Evolutionary conservation across 345 rosid species (phyloP).

Genomic region (Anastatica hierochuntica): DNA sequence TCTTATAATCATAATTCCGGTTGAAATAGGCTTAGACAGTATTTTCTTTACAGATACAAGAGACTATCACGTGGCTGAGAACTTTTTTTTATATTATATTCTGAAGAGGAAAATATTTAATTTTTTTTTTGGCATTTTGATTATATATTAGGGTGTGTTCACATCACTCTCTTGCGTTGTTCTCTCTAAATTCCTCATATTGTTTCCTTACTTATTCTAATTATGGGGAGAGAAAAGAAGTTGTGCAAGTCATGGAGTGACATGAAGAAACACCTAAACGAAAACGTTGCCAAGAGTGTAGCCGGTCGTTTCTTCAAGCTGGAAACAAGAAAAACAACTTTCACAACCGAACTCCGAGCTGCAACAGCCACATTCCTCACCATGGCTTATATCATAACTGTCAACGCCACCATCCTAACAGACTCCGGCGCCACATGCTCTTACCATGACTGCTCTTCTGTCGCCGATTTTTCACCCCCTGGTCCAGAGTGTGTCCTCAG

Average conservation of each 20-base stretch:
- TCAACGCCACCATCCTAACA: slow-evolving; percentile 70
- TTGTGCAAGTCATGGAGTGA: slow-evolving; percentile 32
- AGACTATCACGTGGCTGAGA: slow-evolving; percentile 15
- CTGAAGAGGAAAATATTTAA: not conserved
- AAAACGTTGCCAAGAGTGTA: slow-evolving; percentile 45
- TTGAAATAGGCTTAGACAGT: slow-evolving; percentile 7
- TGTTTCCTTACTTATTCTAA: not conserved
- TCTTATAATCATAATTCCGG: not conserved
- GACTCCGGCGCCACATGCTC: slow-evolving; percentile 83
- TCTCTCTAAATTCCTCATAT: slow-evolving; percentile 6
- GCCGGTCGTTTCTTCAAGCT: slow-evolving; percentile 63
- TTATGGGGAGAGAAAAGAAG: slow-evolving; percentile 20
- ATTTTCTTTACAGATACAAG: slow-evolving; percentile 5
- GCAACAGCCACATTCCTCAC: slow-evolving; percentile 92
- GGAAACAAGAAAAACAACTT: slow-evolving; percentile 48
- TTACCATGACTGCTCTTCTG: slow-evolving; percentile 46
- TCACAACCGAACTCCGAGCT: slow-evolving; percentile 74
- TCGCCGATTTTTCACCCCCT: slow-evolving; percentile 36
- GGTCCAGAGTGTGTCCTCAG: slow-evolving; percentile 44
- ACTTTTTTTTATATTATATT: not conserved
- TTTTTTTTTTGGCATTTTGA: not conserved
- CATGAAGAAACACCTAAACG: slow-evolving; percentile 48
- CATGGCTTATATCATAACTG: slow-evolving; percentile 85
- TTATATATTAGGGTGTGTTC: no score
- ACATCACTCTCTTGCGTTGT: no score